Conservation (phyloP, 179 eudicot genomes). For the Spinacia oleracea region DNA sequence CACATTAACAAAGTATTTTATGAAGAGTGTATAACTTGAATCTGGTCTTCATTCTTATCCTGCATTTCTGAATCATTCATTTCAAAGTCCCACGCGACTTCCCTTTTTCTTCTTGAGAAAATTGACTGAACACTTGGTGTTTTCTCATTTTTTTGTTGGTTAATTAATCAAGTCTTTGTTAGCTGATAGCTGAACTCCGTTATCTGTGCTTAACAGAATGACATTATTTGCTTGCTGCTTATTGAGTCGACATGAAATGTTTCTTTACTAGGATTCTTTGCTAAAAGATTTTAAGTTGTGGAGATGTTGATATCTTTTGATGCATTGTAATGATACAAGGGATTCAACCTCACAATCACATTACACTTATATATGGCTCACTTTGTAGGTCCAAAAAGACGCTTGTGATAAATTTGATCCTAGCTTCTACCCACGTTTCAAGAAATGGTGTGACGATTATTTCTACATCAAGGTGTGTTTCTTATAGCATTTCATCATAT, state of each 20-base stretch:
- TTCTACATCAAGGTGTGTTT: conserved; percentile 81
- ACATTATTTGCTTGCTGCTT: neutral
- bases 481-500: neutral
- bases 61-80: neutral
- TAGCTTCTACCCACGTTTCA: conserved; percentile 92
- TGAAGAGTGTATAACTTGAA: neutral
- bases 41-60: neutral
- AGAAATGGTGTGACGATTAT: conserved; percentile 98
- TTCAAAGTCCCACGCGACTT: neutral
- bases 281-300: neutral
- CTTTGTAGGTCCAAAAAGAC: conserved; percentile 74
- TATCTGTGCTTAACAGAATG: neutral
- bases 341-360: neutral
- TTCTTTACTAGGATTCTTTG: conserved; percentile 2
- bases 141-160: neutral
- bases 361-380: neutral
- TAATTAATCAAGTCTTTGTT: neutral
- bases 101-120: neutral
- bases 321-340: neutral
- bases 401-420: conserved; percentile 95
- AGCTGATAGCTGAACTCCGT: neutral
- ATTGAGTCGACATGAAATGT: conserved; percentile 2
- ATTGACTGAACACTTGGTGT: neutral
- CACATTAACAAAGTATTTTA: neutral
- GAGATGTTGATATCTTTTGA: neutral